These are phyloP conservation scores for Cylindrotheca closterium DNA, from an alignment of 108 stramenopile species.

Conservation along the genomic window DNA sequence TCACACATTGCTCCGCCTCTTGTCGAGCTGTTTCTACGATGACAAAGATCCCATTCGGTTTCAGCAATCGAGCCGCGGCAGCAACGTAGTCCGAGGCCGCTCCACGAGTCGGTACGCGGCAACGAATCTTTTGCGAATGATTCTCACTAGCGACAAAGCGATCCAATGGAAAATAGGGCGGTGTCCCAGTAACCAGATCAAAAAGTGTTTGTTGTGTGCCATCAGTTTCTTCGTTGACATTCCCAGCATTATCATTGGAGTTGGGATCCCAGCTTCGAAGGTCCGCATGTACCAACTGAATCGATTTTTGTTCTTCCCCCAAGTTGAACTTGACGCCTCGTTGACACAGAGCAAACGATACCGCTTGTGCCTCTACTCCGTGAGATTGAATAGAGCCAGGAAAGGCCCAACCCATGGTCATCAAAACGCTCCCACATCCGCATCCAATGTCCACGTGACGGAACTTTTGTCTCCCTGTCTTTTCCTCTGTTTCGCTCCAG, in stretches of 20 bases:
- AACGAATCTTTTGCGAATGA: constrained; percentile 36
- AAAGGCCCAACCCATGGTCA: constrained; percentile 41
- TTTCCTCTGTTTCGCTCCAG: neutral
- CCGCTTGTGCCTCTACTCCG: constrained; percentile 31
- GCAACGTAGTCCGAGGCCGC: constrained; percentile 28
- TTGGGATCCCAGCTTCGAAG: constrained; percentile 32
- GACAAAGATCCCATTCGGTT: constrained; percentile 17
- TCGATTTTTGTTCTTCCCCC: constrained; percentile 10
- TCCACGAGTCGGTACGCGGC: constrained; percentile 31
- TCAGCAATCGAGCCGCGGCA: constrained; percentile 22
- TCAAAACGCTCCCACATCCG: constrained; percentile 34
- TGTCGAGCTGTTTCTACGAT: constrained; percentile 30
- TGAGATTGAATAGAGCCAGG: constrained; percentile 21
- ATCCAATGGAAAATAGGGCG: constrained; percentile 35
- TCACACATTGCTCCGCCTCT: constrained; percentile 20
- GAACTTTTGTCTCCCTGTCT: neutral
- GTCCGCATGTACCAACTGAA: constrained; percentile 20
- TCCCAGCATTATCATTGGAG: no score
- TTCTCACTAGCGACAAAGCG: constrained; percentile 34
- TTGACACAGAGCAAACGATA: constrained; percentile 25
- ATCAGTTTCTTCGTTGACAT: no score
- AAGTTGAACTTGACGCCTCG: constrained; percentile 30
- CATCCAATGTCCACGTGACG: constrained; percentile 30
- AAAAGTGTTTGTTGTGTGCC: constrained; percentile 3
- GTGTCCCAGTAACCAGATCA: constrained; percentile 31